Conservation (phyloP, 257 asterid species). For the Linaria vulgaris region DNA sequence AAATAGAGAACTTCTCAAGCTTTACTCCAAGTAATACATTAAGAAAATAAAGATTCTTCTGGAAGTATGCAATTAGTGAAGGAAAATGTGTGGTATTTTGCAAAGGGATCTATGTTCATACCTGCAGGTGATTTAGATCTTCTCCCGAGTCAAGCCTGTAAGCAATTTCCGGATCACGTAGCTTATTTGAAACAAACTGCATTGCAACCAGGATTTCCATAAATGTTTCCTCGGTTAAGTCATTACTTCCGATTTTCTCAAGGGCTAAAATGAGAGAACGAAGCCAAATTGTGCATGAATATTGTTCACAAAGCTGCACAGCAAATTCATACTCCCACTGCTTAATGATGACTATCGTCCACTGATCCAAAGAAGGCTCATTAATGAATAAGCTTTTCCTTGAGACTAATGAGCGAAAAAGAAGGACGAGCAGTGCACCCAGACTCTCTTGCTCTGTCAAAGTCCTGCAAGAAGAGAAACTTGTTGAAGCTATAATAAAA, state of each 20-base stretch:
- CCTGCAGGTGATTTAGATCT: conserved; percentile 64
- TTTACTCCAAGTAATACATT: background rate
- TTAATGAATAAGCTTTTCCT: conserved; percentile 37
- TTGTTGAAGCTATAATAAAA: conserved; percentile 22
- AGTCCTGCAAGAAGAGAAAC: conserved; percentile 57
- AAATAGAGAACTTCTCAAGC: background rate
- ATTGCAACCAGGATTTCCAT: conserved; percentile 55
- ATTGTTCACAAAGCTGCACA: conserved; percentile 62
- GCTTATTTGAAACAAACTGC: conserved; percentile 65
- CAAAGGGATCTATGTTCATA: conserved; percentile 22
- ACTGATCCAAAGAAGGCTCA: conserved; percentile 40
- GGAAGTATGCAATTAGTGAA: conserved; percentile 12
- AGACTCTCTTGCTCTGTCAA: conserved; percentile 75
- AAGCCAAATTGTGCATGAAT: conserved; percentile 78
- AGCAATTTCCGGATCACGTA: conserved; percentile 77
- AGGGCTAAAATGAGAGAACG: conserved; percentile 67
- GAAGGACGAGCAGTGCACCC: conserved; percentile 73
- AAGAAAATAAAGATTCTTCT: background rate
- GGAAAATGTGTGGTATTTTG: background rate
- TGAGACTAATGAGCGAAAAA: conserved; percentile 62
- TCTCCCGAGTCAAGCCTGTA: conserved; percentile 69
- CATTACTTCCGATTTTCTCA: conserved; percentile 46
- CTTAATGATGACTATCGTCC: conserved; percentile 35
- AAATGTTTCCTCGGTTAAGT: conserved; percentile 43
- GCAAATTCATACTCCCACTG: conserved; percentile 88